Evolutionary conservation across 106 monocot species (phyloP).

Genomic region (Dactylorhiza incarnata): DNA sequence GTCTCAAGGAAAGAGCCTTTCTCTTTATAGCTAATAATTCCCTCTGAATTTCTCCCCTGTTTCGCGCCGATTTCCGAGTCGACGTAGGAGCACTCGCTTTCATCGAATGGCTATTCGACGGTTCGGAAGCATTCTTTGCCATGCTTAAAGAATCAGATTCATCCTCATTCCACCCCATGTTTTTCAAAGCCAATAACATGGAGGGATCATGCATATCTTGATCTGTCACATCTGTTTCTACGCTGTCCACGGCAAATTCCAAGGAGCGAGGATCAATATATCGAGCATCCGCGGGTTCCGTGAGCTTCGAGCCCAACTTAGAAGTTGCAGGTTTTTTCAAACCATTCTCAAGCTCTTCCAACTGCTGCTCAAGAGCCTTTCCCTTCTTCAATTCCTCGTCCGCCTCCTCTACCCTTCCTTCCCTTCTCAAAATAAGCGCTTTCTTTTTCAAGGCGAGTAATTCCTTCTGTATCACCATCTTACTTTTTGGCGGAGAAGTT

Average conservation of each 20-base stretch:
- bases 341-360: conserved; percentile 66
- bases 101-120: conserved; percentile 1
- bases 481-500: conserved; percentile 46
- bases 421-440: conserved; percentile 83
- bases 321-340: conserved; percentile 11
- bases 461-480: conserved; percentile 71
- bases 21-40: conserved; percentile 82
- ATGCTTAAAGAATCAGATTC: conserved; percentile 23
- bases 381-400: conserved; percentile 89
- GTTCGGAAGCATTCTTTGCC: conserved; percentile 11
- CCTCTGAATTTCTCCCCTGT: conserved; percentile 66
- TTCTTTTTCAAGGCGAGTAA: conserved; percentile 86
- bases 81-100: conserved; percentile 13
- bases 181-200: conserved; percentile 61
- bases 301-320: conserved; percentile 17
- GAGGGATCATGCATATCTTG: conserved; percentile 84
- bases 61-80: conserved; percentile 20
- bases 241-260: conserved; percentile 22
- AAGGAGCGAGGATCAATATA: conserved; percentile 15
- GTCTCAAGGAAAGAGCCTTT: conserved; percentile 69
- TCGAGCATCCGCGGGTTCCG: conserved; percentile 9
- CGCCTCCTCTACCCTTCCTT: conserved; percentile 71
- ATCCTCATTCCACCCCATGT: conserved; percentile 79
- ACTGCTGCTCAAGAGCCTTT: conserved; percentile 66
- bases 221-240: conserved; percentile 70